Conservation (phyloP, 495 filamentous ascomycete species). For the Xylaria bambusicola region DNA sequence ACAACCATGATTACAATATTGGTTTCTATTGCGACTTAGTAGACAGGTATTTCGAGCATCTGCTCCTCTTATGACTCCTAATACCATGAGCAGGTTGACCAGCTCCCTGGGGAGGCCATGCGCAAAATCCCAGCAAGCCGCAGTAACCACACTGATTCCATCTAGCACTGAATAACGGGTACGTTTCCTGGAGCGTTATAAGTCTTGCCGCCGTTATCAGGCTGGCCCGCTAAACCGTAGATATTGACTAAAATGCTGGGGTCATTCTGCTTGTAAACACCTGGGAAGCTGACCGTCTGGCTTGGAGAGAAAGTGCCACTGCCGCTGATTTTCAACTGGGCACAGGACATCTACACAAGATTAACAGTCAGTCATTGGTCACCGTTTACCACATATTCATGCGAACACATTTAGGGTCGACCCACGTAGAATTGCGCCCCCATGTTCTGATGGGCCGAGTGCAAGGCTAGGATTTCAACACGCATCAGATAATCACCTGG, state of each 20-base stretch:
- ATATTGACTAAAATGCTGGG: slow-evolving; percentile 58
- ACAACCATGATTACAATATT: too few relatives aligned
- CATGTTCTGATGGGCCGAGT: slow-evolving; percentile 44
- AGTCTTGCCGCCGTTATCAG: slow-evolving; percentile 48
- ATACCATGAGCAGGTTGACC: too few relatives aligned
- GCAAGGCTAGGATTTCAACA: slow-evolving; percentile 56
- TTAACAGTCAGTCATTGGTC: slow-evolving; percentile 18
- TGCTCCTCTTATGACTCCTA: too few relatives aligned
- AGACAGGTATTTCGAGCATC: too few relatives aligned
- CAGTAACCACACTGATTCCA: slow-evolving; percentile 12
- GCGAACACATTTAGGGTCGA: slow-evolving; percentile 10
- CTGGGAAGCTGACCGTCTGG: slow-evolving; percentile 57
- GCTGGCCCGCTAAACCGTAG: slow-evolving; percentile 49
- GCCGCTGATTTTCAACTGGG: slow-evolving; percentile 56
- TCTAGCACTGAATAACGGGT: slow-evolving; percentile 45
- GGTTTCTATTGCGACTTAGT: too few relatives aligned
- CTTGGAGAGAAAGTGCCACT: slow-evolving; percentile 45
- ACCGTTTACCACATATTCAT: neutral
- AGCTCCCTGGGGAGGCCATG: too few relatives aligned
- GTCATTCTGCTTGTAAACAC: slow-evolving; percentile 52
- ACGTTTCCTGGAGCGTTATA: slow-evolving; percentile 48
- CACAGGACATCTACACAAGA: slow-evolving; percentile 42
- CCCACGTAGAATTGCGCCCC: slow-evolving; percentile 56
- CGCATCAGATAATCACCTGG: slow-evolving; percentile 57
- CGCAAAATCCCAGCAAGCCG: neutral